Percentiles rank a stretch among this genome's conserved stretches.
Conservation (phyloP, 192 early-diverging fungal genomes). For the Backusella luteola region DNA sequence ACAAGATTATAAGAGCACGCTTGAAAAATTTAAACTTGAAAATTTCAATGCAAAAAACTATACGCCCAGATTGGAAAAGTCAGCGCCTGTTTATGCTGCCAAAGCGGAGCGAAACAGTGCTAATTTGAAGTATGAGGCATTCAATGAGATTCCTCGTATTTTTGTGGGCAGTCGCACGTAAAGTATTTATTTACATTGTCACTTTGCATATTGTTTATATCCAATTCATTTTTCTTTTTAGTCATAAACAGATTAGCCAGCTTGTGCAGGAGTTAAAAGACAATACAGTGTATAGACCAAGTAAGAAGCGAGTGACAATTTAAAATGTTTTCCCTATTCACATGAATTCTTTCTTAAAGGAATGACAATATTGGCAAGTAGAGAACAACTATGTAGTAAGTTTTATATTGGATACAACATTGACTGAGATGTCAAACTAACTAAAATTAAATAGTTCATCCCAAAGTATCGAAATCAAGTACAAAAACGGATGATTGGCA, state of each 20-base stretch:
- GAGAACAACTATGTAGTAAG: constrained; percentile 49
- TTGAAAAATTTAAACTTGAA: neutral
- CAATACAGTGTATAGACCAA: constrained; percentile 54
- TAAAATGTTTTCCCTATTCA: neutral
- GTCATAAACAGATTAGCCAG: constrained; percentile 59
- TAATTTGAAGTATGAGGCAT: neutral
- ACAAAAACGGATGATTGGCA: constrained; percentile 41
- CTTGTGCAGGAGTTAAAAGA: constrained; percentile 50
- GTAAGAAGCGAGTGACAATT: neutral
- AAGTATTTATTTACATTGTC: neutral
- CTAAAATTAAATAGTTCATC: constrained; percentile 25
- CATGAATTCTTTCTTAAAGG: neutral
- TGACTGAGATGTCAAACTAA: too few relatives aligned
- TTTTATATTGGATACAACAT: neutral
- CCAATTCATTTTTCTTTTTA: neutral
- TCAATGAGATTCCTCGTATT: neutral
- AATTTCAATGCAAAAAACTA: neutral
- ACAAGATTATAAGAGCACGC: neutral
- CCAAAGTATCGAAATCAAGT: constrained; percentile 21
- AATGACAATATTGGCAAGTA: constrained; percentile 51
- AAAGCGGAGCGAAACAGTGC: too few relatives aligned
- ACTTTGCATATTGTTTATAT: neutral
- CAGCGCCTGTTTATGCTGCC: neutral
- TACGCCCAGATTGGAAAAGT: neutral
- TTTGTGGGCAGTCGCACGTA: constrained; percentile 46